Conservation (phyloP, 495 filamentous ascomycete genomes). For the Cryomyces antarcticus region DNA sequence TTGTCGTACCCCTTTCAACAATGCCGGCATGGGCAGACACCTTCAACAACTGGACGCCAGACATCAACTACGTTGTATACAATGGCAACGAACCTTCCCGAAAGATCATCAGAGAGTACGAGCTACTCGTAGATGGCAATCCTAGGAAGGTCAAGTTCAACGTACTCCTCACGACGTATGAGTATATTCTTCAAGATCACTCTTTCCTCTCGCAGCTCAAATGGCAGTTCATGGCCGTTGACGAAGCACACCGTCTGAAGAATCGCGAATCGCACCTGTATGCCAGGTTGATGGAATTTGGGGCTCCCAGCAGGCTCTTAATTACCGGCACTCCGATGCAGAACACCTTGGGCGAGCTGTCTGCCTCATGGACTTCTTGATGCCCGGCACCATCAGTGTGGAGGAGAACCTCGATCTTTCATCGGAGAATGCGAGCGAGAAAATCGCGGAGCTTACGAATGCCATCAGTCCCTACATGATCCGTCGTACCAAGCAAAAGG, state of each 20-base stretch:
- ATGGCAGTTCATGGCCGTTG: constrained; percentile 92
- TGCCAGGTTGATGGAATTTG: constrained; percentile 61
- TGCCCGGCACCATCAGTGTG: constrained; percentile 68
- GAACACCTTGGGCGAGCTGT: constrained; percentile 82
- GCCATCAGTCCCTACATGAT: constrained; percentile 80
- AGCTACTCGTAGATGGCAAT: constrained; percentile 69
- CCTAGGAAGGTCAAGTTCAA: constrained; percentile 79
- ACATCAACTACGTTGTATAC: constrained; percentile 93
- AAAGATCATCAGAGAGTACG: constrained; percentile 64
- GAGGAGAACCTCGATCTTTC: constrained; percentile 75
- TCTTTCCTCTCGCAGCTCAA: constrained; percentile 67
- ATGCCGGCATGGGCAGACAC: constrained; percentile 97
- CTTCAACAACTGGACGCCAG: constrained; percentile 89
- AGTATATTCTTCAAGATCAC: constrained; percentile 70
- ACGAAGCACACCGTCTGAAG: constrained; percentile 93
- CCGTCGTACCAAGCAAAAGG: constrained; percentile 89
- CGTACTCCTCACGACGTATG: constrained; percentile 84
- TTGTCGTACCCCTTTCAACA: constrained; percentile 85
- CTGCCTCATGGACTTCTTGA: constrained; percentile 89
- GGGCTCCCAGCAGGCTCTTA: constrained; percentile 63
- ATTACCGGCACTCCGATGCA: constrained; percentile 97
- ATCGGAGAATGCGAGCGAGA: constrained; percentile 44
- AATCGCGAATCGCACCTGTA: constrained; percentile 90
- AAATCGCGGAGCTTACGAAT: constrained; percentile 48
- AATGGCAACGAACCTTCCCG: constrained; percentile 70